phyloP scores from a whole-genome alignment of 1,284 basidiomycete genomes.

The Puccinia polysora region DNA sequence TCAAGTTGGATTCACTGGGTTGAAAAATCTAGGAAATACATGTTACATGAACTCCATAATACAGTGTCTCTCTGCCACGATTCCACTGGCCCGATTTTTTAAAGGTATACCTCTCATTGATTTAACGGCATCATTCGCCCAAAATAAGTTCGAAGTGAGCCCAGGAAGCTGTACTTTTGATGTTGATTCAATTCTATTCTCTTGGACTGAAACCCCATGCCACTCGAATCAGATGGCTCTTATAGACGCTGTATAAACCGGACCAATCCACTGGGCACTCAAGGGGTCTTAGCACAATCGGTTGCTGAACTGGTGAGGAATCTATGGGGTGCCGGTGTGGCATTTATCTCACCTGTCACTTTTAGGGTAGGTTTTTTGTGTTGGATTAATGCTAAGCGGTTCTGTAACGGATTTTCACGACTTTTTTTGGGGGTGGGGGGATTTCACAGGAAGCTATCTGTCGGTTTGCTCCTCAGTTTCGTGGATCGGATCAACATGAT shows the following conservation, averaged over 20 bases:
- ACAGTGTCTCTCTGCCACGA: constrained; percentile 87
- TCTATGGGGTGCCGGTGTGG: constrained; percentile 81
- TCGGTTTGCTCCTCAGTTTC: constrained; percentile 77
- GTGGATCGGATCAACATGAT: constrained; percentile 89
- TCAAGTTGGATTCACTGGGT: constrained; percentile 69
- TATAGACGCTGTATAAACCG: constrained; percentile 85
- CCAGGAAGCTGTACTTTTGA: neutral
- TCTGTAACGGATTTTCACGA: constrained; percentile 47
- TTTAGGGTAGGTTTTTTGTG: constrained; percentile 66
- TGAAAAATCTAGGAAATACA: constrained; percentile 96
- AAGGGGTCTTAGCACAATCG: constrained; percentile 74
- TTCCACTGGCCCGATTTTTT: constrained; percentile 85
- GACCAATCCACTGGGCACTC: constrained; percentile 79
- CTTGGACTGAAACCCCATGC: neutral
- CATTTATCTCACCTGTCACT: constrained; percentile 73
- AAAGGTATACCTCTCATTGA: constrained; percentile 63
- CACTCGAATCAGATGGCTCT: constrained; percentile 66
- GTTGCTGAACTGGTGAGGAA: constrained; percentile 78
- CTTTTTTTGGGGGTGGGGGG: constrained; percentile 29
- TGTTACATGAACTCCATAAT: constrained; percentile 99
- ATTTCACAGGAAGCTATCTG: constrained; percentile 70
- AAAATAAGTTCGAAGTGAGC: too few species aligned
- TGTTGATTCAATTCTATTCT: neutral
- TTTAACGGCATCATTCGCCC: too few species aligned
- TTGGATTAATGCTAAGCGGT: constrained; percentile 50